phyloP scores from a whole-genome alignment of 1,284 basidiomycete species.

The Apiotrichum sp. region DNA sequence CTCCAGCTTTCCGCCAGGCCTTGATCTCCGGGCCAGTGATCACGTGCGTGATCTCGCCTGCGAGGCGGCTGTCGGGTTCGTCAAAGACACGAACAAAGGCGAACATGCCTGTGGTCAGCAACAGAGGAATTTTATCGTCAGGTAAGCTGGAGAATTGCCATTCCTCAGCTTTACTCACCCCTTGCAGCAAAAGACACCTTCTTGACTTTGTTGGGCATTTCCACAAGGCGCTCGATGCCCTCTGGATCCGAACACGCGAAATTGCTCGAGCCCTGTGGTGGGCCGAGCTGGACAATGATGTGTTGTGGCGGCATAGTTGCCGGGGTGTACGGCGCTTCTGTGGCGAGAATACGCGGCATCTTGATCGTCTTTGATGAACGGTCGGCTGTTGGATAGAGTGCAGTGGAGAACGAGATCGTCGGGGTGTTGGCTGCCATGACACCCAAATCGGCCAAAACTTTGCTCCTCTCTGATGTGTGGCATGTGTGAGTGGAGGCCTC shows the following conservation, averaged over 20 bases:
- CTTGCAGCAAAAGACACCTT: constrained; percentile 26
- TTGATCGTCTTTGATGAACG: too few species aligned
- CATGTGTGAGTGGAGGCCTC: too few species aligned
- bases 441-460: too few species aligned
- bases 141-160: too few species aligned
- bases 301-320: constrained; percentile 26
- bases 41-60: constrained; percentile 36
- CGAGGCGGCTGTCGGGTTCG: constrained; percentile 18
- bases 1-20: constrained; percentile 31
- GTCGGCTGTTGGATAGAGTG: too few species aligned
- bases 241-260: constrained; percentile 27
- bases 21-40: constrained; percentile 31
- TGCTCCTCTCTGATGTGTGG: too few species aligned
- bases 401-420: too few species aligned
- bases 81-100: constrained; percentile 33
- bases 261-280: constrained; percentile 36
- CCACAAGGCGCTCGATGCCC: constrained; percentile 33
- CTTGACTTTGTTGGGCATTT: constrained; percentile 26
- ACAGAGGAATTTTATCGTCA: too few species aligned
- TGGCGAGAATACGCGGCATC: constrained; percentile 14
- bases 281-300: constrained; percentile 28
- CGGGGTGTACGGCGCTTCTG: constrained; percentile 16
- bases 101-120: constrained; percentile 26
- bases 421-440: too few species aligned
- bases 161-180: constrained; percentile 21